Evolutionary conservation across 148 eudicot species (phyloP).

Genomic region (Suaeda aralocaspica): DNA sequence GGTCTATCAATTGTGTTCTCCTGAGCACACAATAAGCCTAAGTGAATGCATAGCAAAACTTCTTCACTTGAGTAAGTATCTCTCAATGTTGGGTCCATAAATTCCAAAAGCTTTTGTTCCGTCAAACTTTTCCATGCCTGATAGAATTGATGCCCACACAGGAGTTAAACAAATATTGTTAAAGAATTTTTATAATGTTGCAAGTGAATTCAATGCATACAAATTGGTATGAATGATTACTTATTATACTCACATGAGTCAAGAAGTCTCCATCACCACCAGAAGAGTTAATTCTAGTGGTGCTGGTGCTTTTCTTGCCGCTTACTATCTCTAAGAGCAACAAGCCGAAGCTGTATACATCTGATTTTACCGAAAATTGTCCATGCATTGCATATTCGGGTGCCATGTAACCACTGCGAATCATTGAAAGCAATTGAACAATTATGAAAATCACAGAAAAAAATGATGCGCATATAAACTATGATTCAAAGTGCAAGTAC

Average conservation of each 20-base stretch:
- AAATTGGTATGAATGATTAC: too few relatives aligned
- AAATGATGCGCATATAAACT: too few relatives aligned
- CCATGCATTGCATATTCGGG: conserved; percentile 6
- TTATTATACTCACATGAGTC: neutral
- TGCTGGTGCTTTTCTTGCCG: neutral
- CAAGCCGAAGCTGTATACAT: neutral
- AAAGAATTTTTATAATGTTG: neutral
- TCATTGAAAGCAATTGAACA: neutral
- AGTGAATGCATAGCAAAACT: neutral
- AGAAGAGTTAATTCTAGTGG: neutral
- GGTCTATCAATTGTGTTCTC: neutral
- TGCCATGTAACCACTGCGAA: neutral
- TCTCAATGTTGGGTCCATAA: neutral
- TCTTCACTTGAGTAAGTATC: neutral
- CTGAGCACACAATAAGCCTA: neutral
- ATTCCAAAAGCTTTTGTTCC: neutral
- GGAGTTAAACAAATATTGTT: too few relatives aligned
- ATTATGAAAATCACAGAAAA: too few relatives aligned
- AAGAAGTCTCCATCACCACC: neutral
- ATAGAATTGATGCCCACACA: too few relatives aligned
- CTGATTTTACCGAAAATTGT: conserved; percentile 3
- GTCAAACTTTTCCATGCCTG: conserved; percentile 1
- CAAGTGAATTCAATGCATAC: neutral
- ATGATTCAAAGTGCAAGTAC: too few relatives aligned
- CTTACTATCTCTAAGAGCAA: neutral